Percentiles rank a stretch among this genome's conserved stretches.
Conservation (phyloP, 306 rosid species). For the Trifolium dubium region DNA sequence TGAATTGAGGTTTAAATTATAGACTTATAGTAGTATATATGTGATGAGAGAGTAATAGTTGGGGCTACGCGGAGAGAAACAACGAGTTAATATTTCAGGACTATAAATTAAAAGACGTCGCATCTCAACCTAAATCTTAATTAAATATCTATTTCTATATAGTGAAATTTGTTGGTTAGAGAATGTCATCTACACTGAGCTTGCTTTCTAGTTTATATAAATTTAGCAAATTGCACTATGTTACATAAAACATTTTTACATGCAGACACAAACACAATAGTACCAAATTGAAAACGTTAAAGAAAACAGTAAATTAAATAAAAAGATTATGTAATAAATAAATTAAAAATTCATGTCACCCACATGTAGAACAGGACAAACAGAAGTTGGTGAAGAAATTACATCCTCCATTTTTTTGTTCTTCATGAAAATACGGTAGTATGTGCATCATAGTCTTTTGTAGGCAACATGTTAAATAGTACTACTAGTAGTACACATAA, state of each 20-base stretch:
- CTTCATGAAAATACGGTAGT: neutral
- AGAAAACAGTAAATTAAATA: neutral
- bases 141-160: too few relatives aligned
- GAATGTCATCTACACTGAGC: neutral
- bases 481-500: neutral
- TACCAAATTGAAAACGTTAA: neutral
- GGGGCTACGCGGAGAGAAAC: too few relatives aligned
- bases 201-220: neutral
- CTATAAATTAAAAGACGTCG: too few relatives aligned
- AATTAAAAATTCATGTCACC: neutral
- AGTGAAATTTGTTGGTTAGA: neutral
- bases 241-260: too few relatives aligned
- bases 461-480: neutral
- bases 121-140: too few relatives aligned
- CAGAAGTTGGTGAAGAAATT: conserved; percentile 11
- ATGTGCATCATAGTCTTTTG: neutral
- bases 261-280: too few relatives aligned
- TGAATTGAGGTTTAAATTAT: neutral
- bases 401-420: neutral
- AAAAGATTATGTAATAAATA: too few relatives aligned
- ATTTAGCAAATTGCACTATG: too few relatives aligned
- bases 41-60: too few relatives aligned
- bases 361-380: neutral
- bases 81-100: too few relatives aligned
- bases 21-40: too few relatives aligned